Conservation (phyloP, 768 basidiomycete species). For the Hericium coralloides region DNA sequence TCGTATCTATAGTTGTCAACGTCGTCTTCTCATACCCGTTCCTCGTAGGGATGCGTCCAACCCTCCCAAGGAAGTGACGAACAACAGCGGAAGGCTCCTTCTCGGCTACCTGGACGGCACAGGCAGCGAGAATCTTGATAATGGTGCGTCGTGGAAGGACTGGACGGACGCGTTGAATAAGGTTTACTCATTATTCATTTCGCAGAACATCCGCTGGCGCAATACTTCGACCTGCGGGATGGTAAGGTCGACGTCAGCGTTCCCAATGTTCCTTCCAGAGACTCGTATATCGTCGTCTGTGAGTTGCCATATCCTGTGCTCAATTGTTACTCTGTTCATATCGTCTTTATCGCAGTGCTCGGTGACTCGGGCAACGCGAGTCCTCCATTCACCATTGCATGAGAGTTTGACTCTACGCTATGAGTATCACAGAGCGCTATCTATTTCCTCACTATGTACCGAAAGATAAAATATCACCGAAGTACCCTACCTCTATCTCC, state of each 20-base stretch:
- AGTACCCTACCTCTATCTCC: no score
- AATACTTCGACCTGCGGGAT: slow-evolving; percentile 40
- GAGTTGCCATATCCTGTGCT: slow-evolving; percentile 23
- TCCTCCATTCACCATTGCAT: slow-evolving; percentile 46
- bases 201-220: slow-evolving; percentile 49
- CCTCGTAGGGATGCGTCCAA: slow-evolving; percentile 36
- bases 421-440: no score
- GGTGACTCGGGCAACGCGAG: slow-evolving; percentile 62
- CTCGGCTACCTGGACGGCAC: slow-evolving; percentile 39
- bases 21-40: no score
- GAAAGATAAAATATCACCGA: no score
- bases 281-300: slow-evolving; percentile 57
- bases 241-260: slow-evolving; percentile 45
- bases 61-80: slow-evolving; percentile 23
- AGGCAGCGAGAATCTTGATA: slow-evolving; percentile 42
- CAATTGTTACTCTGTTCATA: not conserved
- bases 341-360: slow-evolving; percentile 33
- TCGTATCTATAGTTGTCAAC: not conserved
- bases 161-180: not conserved
- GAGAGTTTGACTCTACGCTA: not conserved
- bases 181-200: not conserved
- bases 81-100: slow-evolving; percentile 39
- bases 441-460: no score
- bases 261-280: slow-evolving; percentile 34
- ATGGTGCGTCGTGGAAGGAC: slow-evolving; percentile 28